Evolutionary conservation across 1,284 basidiomycete species (phyloP), one percentile per base, ranked within the genome.

Genomic region (Trichosporon asahii): DNA sequence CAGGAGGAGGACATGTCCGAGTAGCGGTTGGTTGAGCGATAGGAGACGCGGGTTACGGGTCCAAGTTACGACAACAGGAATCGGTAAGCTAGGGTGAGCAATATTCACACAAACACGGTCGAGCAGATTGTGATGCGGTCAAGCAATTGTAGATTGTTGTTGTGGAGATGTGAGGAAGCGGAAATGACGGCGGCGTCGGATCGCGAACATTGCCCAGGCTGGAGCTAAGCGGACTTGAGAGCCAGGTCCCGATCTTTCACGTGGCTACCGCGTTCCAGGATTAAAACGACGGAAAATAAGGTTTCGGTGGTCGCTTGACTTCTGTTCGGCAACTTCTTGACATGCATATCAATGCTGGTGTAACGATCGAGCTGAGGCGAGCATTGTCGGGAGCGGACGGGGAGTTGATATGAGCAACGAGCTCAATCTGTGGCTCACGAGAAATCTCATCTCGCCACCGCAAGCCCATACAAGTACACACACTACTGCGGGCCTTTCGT

Each of bases 1-100:
- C 71, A 72, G 14, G 68, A 53, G 2, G 68, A 68, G 5, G 68
- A 69, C 57, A 66, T 66, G 53, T 18, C 27, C 15, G 63, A 31
- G 46, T 31, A 14, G 49, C 49, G 4, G 44, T 37, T 2, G 4
- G 18, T 2, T 12, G 46, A 15, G 21, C 4, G 27, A 4, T 21
- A 15, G 15, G 53, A 60, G 27, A 61, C 8, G n/a, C 27, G 57
- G 15, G 14, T n/a, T 5, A 31, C 18, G 57, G 27, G 18, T 61
- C 27, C 27, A 61, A 61, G 57, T n/a, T 23, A 31, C 27, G 57
- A 61, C 29, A 18, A 31, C 57, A 12, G 57, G 23, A 31, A n/a
- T 31, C 15, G 57, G 15, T 61, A 61, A 7, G 57, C 57, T 61
- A 61, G 57, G 57, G 57, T 61, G 57, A 61, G 57, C 57, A 61